These are phyloP conservation scores for Typha latifolia DNA, from an alignment of 176 grass and related monocot species.

Conservation along the genomic window DNA sequence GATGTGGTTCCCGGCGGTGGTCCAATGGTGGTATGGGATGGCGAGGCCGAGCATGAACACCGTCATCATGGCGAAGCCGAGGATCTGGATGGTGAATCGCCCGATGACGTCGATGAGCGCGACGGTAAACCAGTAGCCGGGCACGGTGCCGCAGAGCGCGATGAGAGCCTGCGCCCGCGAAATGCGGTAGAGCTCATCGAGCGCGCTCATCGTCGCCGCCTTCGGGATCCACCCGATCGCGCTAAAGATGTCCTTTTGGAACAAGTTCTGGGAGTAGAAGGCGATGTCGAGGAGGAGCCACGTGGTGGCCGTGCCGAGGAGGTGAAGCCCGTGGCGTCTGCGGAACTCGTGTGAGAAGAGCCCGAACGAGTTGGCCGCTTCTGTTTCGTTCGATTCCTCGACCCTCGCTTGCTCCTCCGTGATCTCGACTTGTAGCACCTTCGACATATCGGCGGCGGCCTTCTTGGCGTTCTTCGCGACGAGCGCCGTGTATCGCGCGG, in stretches of 20 bases:
- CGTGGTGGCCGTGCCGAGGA: slow-evolving; percentile 36
- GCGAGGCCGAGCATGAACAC: slow-evolving; percentile 70
- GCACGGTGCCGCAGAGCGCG: slow-evolving; percentile 75
- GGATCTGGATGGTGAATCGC: slow-evolving; percentile 40
- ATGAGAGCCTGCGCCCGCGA: slow-evolving; percentile 58
- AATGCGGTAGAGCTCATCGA: slow-evolving; percentile 59
- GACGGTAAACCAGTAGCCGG: slow-evolving; percentile 82
- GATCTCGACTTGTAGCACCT: slow-evolving; percentile 51
- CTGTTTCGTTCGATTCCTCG: not conserved
- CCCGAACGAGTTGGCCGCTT: slow-evolving; percentile 27
- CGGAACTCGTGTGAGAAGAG: slow-evolving; percentile 50
- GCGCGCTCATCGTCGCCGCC: slow-evolving; percentile 48
- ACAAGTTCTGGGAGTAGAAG: slow-evolving; percentile 84
- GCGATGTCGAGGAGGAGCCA: slow-evolving; percentile 75
- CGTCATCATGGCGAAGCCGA: slow-evolving; percentile 54
- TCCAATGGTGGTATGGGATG: slow-evolving; percentile 64
- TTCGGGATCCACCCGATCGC: slow-evolving; percentile 64
- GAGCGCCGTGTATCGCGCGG: slow-evolving; percentile 59
- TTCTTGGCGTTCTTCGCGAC: slow-evolving; percentile 59
- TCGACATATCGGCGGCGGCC: slow-evolving; percentile 65
- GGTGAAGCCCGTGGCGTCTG: slow-evolving; percentile 42
- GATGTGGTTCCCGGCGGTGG: slow-evolving; percentile 32
- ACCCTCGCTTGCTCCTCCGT: slow-evolving; percentile 26
- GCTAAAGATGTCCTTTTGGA: slow-evolving; percentile 73
- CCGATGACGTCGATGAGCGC: slow-evolving; percentile 60